Evolutionary conservation across 2,329 filamentous ascomycete genomes (phyloP).

Genomic region (Colletotrichum filicis): DNA sequence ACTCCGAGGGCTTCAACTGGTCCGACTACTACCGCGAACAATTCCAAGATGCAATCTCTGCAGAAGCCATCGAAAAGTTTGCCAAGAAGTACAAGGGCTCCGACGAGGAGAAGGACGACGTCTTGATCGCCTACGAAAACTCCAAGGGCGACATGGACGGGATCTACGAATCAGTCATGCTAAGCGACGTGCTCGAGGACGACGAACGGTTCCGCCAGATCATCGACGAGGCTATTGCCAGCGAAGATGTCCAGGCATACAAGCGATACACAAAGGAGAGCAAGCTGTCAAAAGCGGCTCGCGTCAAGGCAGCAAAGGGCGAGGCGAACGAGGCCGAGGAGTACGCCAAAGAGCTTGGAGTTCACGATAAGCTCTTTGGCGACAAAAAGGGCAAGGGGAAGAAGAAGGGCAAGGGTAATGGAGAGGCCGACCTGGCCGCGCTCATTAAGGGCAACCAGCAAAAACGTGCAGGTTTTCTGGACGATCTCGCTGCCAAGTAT

Average conservation of each 20-base stretch:
- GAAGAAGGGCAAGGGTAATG: slow-evolving; percentile 52
- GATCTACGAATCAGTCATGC: slow-evolving; percentile 86
- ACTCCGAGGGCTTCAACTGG: slow-evolving; percentile 89
- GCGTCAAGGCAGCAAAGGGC: slow-evolving; percentile 70
- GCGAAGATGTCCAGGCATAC: slow-evolving; percentile 73
- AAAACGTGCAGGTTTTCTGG: slow-evolving; percentile 73
- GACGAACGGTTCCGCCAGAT: slow-evolving; percentile 86
- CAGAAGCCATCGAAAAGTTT: slow-evolving; percentile 80
- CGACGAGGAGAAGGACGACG: slow-evolving; percentile 83
- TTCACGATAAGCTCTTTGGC: slow-evolving; percentile 75
- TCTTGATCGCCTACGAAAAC: slow-evolving; percentile 81
- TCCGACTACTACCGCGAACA: slow-evolving; percentile 88
- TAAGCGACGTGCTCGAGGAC: slow-evolving; percentile 85
- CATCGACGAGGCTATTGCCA: slow-evolving; percentile 82
- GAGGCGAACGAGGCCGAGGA: slow-evolving; percentile 81
- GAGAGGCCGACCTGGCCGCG: slow-evolving; percentile 72
- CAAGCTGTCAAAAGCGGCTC: slow-evolving; percentile 69
- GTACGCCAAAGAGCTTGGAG: slow-evolving; percentile 78
- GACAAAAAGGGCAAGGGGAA: slow-evolving; percentile 53
- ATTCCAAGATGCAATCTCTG: slow-evolving; percentile 80
- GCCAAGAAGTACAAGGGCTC: slow-evolving; percentile 84
- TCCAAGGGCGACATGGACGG: slow-evolving; percentile 79
- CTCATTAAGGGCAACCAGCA: slow-evolving; percentile 80
- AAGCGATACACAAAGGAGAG: slow-evolving; percentile 78
- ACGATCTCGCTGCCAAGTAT: slow-evolving; percentile 83